These are phyloP conservation scores for Phallus indusiatus DNA, from an alignment of 768 basidiomycete genomes.

Conservation along the genomic window DNA sequence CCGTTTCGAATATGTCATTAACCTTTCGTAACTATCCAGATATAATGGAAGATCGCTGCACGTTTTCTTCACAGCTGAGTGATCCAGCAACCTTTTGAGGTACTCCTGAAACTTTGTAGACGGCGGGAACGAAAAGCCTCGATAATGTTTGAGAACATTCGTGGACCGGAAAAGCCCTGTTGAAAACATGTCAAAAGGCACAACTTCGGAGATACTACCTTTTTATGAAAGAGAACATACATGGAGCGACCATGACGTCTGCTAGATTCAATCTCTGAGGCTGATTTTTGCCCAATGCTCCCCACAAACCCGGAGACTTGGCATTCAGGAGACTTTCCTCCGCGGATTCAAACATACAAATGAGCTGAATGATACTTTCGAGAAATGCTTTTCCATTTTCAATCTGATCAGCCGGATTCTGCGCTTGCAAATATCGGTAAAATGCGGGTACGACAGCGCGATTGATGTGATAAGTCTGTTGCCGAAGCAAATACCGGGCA, in stretches of 20 bases:
- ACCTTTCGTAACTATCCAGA: constrained; percentile 65
- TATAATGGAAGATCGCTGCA: constrained; percentile 62
- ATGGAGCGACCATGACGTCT: constrained; percentile 64
- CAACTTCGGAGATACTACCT: not conserved
- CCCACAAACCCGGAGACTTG: constrained; percentile 37
- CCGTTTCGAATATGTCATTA: constrained; percentile 8
- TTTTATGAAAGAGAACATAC: constrained; percentile 28
- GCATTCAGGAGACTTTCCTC: constrained; percentile 31
- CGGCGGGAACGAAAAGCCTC: constrained; percentile 49
- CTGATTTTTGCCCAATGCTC: constrained; percentile 50
- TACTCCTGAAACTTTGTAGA: constrained; percentile 39
- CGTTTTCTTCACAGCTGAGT: constrained; percentile 57
- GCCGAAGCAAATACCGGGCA: constrained; percentile 54
- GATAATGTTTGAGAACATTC: constrained; percentile 56
- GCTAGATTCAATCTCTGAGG: constrained; percentile 38
- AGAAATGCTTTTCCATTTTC: constrained; percentile 40
- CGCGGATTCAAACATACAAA: constrained; percentile 46
- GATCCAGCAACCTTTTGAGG: constrained; percentile 41
- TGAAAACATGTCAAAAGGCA: constrained; percentile 19
- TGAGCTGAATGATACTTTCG: constrained; percentile 40
- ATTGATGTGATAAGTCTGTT: constrained; percentile 60
- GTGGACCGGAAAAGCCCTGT: constrained; percentile 63
- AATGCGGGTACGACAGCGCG: constrained; percentile 60
- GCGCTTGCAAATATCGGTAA: constrained; percentile 67
- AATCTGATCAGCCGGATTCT: constrained; percentile 44